Base-by-base conservation (phyloP, 331 rosid species). In the Phaseolus coccineus region DNA sequence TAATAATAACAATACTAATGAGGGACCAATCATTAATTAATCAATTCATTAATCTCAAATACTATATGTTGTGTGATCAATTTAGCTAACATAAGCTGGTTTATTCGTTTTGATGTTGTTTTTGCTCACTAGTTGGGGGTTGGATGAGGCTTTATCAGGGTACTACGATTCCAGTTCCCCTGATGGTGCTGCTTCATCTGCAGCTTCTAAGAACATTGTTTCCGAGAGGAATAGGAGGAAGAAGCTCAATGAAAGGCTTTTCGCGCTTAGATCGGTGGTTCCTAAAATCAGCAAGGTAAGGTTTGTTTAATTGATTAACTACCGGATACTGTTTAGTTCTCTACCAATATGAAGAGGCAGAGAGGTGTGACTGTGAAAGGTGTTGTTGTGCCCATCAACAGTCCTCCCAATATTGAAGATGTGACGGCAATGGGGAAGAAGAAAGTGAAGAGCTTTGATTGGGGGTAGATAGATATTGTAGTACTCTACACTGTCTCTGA, bases 191-290 rank as follows among this genome's bases (percentile, higher is more conserved):
- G 90, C 95, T 1, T 88, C 97, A 0, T 91, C 96, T 33, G 83
- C 82, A 30, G 92, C 98, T 0, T 93, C 99, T 1, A 96, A 96
- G 91, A 96, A 96, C 83, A 91, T 93, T 27, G 89, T 89, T 3
- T 96, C 97, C 4, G 99, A 93, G 88, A 90, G 97, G 77, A 93
- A 90, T 62, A 62, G 99, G 72, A 84, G 98, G 87, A 93, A 87
- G 90, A 96, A 91, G 79, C 96, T 96, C 25, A 96, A 96, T 44
- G 94, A 93, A 40, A 87, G 97, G 80, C 92, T 93, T 12, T 93
- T 93, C 27, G 98, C 98, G 1, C 98, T 96, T n/a, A 86, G 99
- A 84, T 87, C 97, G 2, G 98, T 91, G 80, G 99, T 96, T 76
- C 99, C 99, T 16, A 91, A 96, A 40, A 96, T 96, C 27, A 91